Base-by-base conservation (phyloP, 2,329 filamentous ascomycete genomes). In the Ramularia endophylla region DNA sequence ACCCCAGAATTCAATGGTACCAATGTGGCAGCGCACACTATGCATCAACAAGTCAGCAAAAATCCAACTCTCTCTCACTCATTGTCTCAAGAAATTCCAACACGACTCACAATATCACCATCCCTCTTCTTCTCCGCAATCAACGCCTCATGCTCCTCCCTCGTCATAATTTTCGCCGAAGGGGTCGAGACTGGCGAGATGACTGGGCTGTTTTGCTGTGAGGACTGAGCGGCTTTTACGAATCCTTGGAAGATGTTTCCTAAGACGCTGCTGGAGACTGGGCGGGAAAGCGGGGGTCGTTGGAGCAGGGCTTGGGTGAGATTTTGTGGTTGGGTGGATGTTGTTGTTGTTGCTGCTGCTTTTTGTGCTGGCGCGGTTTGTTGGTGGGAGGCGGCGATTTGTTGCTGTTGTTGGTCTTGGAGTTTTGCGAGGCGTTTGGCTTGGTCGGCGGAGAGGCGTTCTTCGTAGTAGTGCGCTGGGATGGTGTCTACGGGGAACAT, bases 401-500 rank as follows among this genome's bases (percentile, higher is more conserved):
- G 29, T 40, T 48, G 20, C 19, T 54, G 52, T n/a, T 49, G 51
- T 28, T 51, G 41, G 28, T 51, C 36, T 33, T 55, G 53, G 12
- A 48, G 37, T 22, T 44, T 32, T 11, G 47, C 53, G 3, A 49
- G 33, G 28, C 52, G 50, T 46, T 49, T 50, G 22, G 48, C 52
- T 27, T 52, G 43, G 28, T 56, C 53, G 27, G 49, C 50, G 15
- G 48, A 48, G 19, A 47, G 43, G 37, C 59, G 58, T 44, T 59
- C 58, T 36, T 61, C 59, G 47, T 48, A 52, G 51, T 61, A 62
- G 22, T 48, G 36, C n/a, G 58, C 43, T 8, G 54, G 56, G 18
- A 62, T 44, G 33, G 48, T 46, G 39, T 62, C 59, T 48, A 53
- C 51, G n/a, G 58, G 54, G 44, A 58, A 61, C 58, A 62, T 61